A percentile compares a stretch with the other conserved stretches of the same genome.
Conservation (phyloP, 371 early-diverging fungal species). For the Syncephalis fuscata region DNA sequence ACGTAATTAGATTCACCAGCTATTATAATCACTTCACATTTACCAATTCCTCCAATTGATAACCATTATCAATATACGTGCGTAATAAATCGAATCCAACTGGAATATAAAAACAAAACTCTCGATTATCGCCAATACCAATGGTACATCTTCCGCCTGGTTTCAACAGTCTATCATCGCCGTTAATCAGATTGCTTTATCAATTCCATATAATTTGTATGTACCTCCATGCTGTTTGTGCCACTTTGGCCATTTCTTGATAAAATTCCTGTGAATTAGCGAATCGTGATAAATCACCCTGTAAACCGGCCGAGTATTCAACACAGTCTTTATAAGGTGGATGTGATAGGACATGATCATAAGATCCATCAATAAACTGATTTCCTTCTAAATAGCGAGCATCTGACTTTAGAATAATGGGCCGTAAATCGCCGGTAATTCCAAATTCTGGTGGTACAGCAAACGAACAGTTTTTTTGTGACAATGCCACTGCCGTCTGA, state of each 20-base stretch:
- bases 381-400: slow-evolving; percentile 39
- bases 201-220: background rate
- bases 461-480: slow-evolving; percentile 74
- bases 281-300: slow-evolving; percentile 66
- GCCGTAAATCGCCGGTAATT: slow-evolving; percentile 60
- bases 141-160: slow-evolving; percentile 54
- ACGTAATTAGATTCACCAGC: background rate
- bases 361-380: slow-evolving; percentile 39
- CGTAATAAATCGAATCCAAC: slow-evolving; percentile 69
- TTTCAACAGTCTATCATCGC: slow-evolving; percentile 38
- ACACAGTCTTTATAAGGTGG: slow-evolving; percentile 90
- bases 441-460: slow-evolving; percentile 39
- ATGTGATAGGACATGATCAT: slow-evolving; percentile 77
- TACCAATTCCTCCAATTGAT: slow-evolving; percentile 74
- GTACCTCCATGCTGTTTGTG: slow-evolving; percentile 50
- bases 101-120: slow-evolving; percentile 76
- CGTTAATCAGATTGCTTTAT: background rate
- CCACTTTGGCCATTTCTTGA: slow-evolving; percentile 54
- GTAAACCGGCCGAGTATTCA: slow-evolving; percentile 38
- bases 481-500: slow-evolving; percentile 61
- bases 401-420: slow-evolving; percentile 68
- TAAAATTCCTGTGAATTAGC: slow-evolving; percentile 61
- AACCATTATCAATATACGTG: slow-evolving; percentile 64
- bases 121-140: slow-evolving; percentile 84
- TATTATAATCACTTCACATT: background rate